A percentile compares a stretch with the other conserved stretches of the same genome.
These are phyloP conservation scores for Mrakiaceae sp. DNA, from an alignment of 1,284 basidiomycete genomes.

Conservation along the genomic window DNA sequence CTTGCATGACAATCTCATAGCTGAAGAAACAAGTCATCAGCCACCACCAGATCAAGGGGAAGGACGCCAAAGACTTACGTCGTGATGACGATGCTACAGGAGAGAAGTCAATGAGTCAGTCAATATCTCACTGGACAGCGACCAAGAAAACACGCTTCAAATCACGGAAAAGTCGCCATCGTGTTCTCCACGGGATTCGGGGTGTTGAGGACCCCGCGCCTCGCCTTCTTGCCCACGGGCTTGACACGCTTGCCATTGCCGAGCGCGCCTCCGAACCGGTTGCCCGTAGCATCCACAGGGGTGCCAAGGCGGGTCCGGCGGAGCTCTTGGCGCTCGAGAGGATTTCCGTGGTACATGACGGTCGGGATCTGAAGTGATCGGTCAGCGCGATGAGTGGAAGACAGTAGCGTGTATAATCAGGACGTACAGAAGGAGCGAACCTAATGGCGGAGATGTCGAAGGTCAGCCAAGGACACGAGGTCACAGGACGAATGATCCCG, in stretches of 20 bases:
- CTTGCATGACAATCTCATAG: slow-evolving; percentile 85
- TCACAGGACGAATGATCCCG: too few relatives aligned
- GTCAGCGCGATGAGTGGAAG: neutral
- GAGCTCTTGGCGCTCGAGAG: slow-evolving; percentile 62
- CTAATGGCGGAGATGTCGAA: too few relatives aligned
- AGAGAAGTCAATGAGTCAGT: slow-evolving; percentile 20
- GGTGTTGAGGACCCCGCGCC: slow-evolving; percentile 22
- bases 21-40: slow-evolving; percentile 35
- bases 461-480: too few relatives aligned
- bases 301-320: slow-evolving; percentile 42
- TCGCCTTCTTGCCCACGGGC: slow-evolving; percentile 15
- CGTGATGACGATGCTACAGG: slow-evolving; percentile 17
- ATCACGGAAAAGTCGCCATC: slow-evolving; percentile 26
- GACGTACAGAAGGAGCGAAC: slow-evolving; percentile 59
- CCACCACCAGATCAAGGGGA: neutral
- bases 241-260: slow-evolving; percentile 12
- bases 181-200: slow-evolving; percentile 22
- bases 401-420: neutral
- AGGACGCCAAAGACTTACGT: neutral
- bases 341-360: slow-evolving; percentile 79
- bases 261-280: slow-evolving; percentile 56
- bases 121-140: neutral
- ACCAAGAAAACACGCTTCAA: neutral
- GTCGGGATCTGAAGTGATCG: slow-evolving; percentile 53
- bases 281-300: slow-evolving; percentile 76